phyloP scores from a whole-genome alignment of 768 basidiomycete species.

The Dacryopinax primogenitus region DNA sequence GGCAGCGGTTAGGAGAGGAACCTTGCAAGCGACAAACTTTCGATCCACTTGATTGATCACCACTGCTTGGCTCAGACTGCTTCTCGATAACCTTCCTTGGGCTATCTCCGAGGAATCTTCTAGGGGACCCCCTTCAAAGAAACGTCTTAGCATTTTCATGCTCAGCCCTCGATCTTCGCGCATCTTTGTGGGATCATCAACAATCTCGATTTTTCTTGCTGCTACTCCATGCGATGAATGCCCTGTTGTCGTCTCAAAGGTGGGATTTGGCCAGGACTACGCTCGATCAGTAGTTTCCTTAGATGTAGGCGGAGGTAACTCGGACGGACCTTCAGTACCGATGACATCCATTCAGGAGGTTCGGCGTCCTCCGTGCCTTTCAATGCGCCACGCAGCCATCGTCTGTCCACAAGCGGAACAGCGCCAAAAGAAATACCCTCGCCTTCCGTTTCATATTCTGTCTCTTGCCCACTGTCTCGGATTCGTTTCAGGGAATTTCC shows the following conservation, averaged over 20 bases:
- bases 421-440: background rate
- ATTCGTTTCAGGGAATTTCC: constrained; percentile 42
- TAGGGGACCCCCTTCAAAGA: background rate
- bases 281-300: background rate
- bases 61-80: constrained; percentile 42
- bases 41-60: constrained; percentile 76
- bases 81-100: constrained; percentile 31
- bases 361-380: constrained; percentile 12
- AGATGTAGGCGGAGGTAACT: background rate
- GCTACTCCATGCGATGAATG: background rate
- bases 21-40: constrained; percentile 72
- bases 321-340: constrained; percentile 42
- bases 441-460: background rate
- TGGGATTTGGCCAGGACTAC: constrained; percentile 24
- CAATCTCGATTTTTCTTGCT: background rate
- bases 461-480: constrained; percentile 18
- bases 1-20: constrained; percentile 10
- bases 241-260: constrained; percentile 31
- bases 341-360: constrained; percentile 51
- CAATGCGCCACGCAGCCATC: constrained; percentile 16
- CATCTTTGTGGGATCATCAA: background rate
- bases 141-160: background rate
- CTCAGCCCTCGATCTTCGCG: background rate
- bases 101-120: background rate
- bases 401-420: constrained; percentile 5